A percentile compares a stretch with the other conserved stretches of the same genome.
Conservation (phyloP, 495 filamentous ascomycete genomes). For the Aspergillus asperescens region DNA sequence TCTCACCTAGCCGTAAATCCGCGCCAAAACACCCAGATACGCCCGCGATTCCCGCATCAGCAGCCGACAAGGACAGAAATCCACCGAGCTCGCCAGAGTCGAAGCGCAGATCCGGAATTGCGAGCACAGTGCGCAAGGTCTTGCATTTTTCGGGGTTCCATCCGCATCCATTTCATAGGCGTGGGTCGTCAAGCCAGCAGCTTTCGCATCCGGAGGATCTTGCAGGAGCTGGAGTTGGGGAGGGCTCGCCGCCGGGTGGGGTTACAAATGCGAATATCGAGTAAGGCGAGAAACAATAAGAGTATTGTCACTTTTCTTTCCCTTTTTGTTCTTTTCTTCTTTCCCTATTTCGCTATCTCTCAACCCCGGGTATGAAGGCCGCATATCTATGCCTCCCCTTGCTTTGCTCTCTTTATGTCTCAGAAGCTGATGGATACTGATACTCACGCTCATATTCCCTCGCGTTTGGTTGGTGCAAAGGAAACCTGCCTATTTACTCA, state of each 20-base stretch:
- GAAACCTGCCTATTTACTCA: too few species aligned
- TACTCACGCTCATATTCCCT: neutral
- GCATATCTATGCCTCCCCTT: too few species aligned
- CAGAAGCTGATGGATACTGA: too few species aligned
- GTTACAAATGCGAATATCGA: neutral
- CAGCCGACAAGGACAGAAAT: slow-evolving; percentile 1
- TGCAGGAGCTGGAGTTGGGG: neutral
- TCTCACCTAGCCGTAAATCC: slow-evolving; percentile 6
- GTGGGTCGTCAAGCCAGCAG: slow-evolving; percentile 33
- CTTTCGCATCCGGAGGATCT: slow-evolving; percentile 2
- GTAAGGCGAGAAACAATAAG: neutral
- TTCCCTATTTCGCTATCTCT: neutral
- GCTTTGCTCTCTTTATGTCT: too few species aligned
- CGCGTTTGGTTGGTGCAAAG: neutral
- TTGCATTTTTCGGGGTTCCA: slow-evolving; percentile 35
- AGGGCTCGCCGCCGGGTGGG: neutral
- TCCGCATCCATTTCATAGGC: slow-evolving; percentile 40
- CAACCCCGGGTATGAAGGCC: too few species aligned
- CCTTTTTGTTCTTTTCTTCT: slow-evolving; percentile 5
- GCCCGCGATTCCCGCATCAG: slow-evolving; percentile 5
- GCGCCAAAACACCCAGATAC: slow-evolving; percentile 10
- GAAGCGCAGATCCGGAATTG: slow-evolving; percentile 35
- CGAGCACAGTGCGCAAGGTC: slow-evolving; percentile 42
- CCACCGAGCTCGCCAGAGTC: slow-evolving; percentile 20
- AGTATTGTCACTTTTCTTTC: neutral